Evolutionary conservation across 75 land plant genomes (phyloP), one percentile per base, ranked within the genome.

Genomic region (Cunninghamia lanceolata): DNA sequence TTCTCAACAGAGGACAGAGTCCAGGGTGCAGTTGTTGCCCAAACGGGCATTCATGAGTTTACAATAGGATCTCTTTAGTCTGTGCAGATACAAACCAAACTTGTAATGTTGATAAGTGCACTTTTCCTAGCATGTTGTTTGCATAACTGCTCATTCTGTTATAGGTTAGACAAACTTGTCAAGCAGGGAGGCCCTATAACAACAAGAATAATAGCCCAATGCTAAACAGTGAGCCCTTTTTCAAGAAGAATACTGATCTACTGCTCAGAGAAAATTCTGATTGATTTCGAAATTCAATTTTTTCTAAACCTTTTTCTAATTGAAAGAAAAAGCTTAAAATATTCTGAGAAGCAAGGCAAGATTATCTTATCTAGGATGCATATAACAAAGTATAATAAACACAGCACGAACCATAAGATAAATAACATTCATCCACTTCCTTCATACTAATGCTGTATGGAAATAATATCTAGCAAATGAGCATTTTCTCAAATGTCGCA

Each of bases 391-490:
- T 43, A 28, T 25, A 43, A 42, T 9, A 42, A 42, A 28, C 39
- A 79, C 8, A 7, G n/a, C 16, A 43, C 14, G 30, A 43, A 79
- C 46, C 1, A 25, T 30, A 79, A 43, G 11, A n/a, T 45, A 10
- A 43, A 38, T 76, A 40, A 16, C 42, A 77, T 77, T 38, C 43
- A 77, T 39, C 10, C 80, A 21, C 9, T 63, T 80, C 21, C 25
- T 79, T 9, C 28, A 79, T 10, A 42, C 34, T 70, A 79, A 40
- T 42, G 82, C n/a, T 79, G 46, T 25, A 77, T 39, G 9, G 36
- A 77, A 43, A 80, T 80, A 80, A 80, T 80, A 80, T 73, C 34
- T 80, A 80, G 9, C 46, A 80, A 45, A 80, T 2, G 30, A 80
- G 50, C 82, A 80, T 42, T 45, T 80, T 63, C 7, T 32, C 40